Conservation (phyloP, 2,329 filamentous ascomycete genomes). For the Alternaria burnsii region DNA sequence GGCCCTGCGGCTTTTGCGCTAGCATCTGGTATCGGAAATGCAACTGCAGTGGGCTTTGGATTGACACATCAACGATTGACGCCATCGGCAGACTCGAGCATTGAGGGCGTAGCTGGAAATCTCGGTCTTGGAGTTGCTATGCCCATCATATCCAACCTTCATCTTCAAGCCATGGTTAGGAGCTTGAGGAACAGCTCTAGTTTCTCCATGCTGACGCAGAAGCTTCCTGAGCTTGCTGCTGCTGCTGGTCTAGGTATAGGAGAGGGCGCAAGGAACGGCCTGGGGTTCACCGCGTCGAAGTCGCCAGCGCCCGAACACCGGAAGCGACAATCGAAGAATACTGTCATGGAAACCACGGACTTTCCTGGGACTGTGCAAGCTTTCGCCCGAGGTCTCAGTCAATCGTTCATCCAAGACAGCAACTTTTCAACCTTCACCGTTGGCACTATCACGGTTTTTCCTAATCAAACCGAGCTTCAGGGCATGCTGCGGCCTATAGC, state of each 20-base stretch:
- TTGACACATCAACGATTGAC: conserved; percentile 29
- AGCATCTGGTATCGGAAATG: conserved; percentile 41
- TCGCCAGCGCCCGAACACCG: not conserved
- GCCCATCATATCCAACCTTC: conserved; percentile 35
- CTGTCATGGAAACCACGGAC: conserved; percentile 19
- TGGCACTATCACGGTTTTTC: conserved; percentile 8
- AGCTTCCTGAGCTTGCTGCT: conserved; percentile 36
- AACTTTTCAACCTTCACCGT: conserved; percentile 26
- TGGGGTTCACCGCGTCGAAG: conserved; percentile 24
- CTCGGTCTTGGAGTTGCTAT: conserved; percentile 36
- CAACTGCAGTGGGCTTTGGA: conserved; percentile 35
- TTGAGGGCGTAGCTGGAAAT: conserved; percentile 38
- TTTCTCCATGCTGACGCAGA: conserved; percentile 19
- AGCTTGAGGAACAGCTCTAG: conserved; percentile 12
- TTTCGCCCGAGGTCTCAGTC: conserved; percentile 37
- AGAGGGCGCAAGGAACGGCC: conserved; percentile 36
- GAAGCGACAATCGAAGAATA: conserved; percentile 21
- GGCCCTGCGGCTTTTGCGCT: conserved; percentile 35
- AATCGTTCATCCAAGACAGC: conserved; percentile 34
- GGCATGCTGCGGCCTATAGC: conserved; percentile 30
- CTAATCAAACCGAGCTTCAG: conserved; percentile 16
- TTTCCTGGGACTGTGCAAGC: conserved; percentile 28
- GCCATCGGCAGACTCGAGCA: conserved; percentile 25
- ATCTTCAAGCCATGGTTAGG: conserved; percentile 28
- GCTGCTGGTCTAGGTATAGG: conserved; percentile 40